phyloP scores from a whole-genome alignment of 306 rosid species.

The Acmispon strigosus region DNA sequence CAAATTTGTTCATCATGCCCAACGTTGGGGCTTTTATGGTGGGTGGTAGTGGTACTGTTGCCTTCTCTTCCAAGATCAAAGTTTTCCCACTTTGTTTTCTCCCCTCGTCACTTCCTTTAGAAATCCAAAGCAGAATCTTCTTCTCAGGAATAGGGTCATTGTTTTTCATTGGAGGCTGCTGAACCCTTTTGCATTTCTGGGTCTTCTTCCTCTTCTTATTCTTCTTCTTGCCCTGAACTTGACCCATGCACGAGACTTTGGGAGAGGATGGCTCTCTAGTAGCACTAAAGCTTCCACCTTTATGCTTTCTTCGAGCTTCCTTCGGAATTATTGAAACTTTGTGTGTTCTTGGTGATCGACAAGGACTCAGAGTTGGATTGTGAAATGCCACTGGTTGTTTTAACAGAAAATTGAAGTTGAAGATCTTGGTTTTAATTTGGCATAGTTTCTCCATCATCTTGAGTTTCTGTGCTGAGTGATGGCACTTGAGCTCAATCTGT shows the following conservation, averaged over 20 bases:
- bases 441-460: conserved; percentile 47
- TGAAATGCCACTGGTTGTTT: conserved; percentile 31
- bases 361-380: conserved; percentile 34
- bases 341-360: conserved; percentile 21
- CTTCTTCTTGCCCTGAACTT: conserved; percentile 34
- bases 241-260: conserved; percentile 58
- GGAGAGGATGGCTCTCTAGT: conserved; percentile 50
- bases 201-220: conserved; percentile 27
- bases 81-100: not conserved
- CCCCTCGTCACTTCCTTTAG: conserved; percentile 8
- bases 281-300: conserved; percentile 25
- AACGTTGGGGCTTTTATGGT: conserved; percentile 16
- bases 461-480: too few species aligned
- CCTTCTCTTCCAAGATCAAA: not conserved
- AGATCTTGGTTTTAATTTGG: conserved; percentile 15
- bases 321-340: conserved; percentile 33
- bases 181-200: not conserved
- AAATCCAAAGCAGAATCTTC: conserved; percentile 18
- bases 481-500: not conserved
- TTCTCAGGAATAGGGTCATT: conserved; percentile 13
- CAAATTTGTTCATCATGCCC: conserved; percentile 29
- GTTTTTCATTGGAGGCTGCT: not conserved
- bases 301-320: conserved; percentile 45
- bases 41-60: too few species aligned
- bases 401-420: conserved; percentile 39